Base-by-base conservation (phyloP, 2,329 filamentous ascomycete species). In the Trichoderma sp. region DNA sequence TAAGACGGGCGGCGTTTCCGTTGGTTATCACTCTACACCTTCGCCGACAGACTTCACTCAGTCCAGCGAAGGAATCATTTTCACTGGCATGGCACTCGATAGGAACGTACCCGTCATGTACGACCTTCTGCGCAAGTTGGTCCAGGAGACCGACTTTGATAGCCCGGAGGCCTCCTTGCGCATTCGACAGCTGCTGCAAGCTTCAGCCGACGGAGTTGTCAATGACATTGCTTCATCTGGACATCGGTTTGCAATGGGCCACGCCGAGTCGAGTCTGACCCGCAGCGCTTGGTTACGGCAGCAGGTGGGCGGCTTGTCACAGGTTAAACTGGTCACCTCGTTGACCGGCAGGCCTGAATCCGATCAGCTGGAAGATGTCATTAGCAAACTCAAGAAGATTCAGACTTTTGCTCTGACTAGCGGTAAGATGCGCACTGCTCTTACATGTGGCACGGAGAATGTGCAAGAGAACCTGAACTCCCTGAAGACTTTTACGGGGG, bases 101-200 rank as follows among this genome's bases (percentile, higher is more conserved):
- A 88, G 91, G 74, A 97, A 99, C 76, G 89, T 99, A 1, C 92
- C 94, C 0, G 91, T 92, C 70, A 97, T 99, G 94, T 93, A 97
- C 77, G 90, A 95, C 60, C 87, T 99, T 14, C 83, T 99, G 32
- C 90, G 90, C 56, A 93, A 90, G 68, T 84, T 99, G 12, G 88
- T 98, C 15, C 84, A 92, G 32, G 95, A 97, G 76, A 98, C 96
- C 1, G 89, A 98, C 80, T 99, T 99, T 78, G 92, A 95, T 75
- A 92, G 92, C 73, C 87, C 92, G 0, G 91, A 94, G 76, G 94
- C 95, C 1, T 90, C 94, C 28, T 88, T 90, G 65, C 93, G 95
- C 79, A 93, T 98, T 67, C 88, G 92, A 67, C 93, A 98, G 81
- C 86, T 99, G 28, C 85, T 99, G 14, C 93, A 97, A 78, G 92